These are phyloP conservation scores for Phytophthora idaei DNA, from an alignment of 352 stramenopile species.

Conservation along the genomic window DNA sequence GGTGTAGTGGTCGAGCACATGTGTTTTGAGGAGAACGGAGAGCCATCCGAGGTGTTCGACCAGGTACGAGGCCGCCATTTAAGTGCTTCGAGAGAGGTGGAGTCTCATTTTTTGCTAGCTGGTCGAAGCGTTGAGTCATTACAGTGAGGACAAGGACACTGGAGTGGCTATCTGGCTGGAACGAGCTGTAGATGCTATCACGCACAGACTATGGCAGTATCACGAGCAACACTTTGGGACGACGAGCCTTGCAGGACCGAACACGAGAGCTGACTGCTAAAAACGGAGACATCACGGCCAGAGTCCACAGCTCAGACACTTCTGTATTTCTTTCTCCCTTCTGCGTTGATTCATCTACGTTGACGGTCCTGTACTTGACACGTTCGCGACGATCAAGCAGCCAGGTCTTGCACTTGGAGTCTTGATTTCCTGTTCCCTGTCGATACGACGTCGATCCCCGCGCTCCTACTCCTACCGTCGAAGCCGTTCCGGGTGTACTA, in stretches of 20 bases:
- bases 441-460: slow-evolving; percentile 37
- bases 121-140: slow-evolving; percentile 20
- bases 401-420: slow-evolving; percentile 18
- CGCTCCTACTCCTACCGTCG: slow-evolving; percentile 35
- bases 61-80: slow-evolving; percentile 18
- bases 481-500: slow-evolving; percentile 53
- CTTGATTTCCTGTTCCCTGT: slow-evolving; percentile 26
- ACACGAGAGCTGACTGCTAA: slow-evolving; percentile 7
- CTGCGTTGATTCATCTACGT: slow-evolving; percentile 35
- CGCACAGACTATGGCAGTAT: slow-evolving; percentile 25
- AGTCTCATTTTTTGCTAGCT: slow-evolving; percentile 18
- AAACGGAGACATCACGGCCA: too few species aligned
- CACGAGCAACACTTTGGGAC: slow-evolving; percentile 18
- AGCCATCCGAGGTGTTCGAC: slow-evolving; percentile 30
- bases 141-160: slow-evolving; percentile 19
- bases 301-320: slow-evolving; percentile 27
- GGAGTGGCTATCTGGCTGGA: slow-evolving; percentile 25
- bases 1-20: slow-evolving; percentile 34
- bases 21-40: slow-evolving; percentile 28
- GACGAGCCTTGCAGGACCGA: background rate
- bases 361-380: slow-evolving; percentile 20
- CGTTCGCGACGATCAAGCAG: slow-evolving; percentile 17
- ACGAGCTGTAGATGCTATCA: slow-evolving; percentile 21
- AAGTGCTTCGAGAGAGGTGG: background rate
- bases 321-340: slow-evolving; percentile 33